phyloP scores from a whole-genome alignment of 1,284 basidiomycete species.

The Ganoderma resinaceum region DNA sequence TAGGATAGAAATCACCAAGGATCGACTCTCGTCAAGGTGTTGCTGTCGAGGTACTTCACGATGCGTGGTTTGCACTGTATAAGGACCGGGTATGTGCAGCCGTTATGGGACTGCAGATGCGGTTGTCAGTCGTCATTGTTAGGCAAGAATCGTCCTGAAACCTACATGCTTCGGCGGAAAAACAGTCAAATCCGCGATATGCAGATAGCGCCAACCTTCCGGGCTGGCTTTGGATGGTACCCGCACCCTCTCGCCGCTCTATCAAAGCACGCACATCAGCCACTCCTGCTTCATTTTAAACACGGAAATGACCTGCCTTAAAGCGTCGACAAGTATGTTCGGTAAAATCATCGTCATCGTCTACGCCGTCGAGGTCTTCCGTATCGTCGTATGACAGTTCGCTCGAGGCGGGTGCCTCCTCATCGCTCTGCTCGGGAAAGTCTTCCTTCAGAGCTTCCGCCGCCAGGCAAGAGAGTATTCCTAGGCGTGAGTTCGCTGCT shows the following conservation, averaged over 20 bases:
- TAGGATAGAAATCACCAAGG: conserved; percentile 9
- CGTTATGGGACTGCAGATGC: not conserved
- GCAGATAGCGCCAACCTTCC: conserved; percentile 5
- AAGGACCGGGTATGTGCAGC: conserved; percentile 17
- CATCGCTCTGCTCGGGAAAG: not conserved
- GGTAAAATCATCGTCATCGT: not conserved
- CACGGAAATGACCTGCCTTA: not conserved
- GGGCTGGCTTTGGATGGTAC: not conserved
- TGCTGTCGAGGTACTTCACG: conserved; percentile 14
- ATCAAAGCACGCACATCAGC: not conserved
- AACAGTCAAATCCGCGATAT: conserved; percentile 13
- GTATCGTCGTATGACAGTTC: conserved; percentile 7
- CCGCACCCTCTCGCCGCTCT: conserved; percentile 16
- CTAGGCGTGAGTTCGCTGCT: not conserved
- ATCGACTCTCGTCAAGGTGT: not conserved
- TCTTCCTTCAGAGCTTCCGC: conserved; percentile 8
- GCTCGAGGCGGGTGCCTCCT: not conserved
- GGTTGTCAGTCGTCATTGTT: not conserved
- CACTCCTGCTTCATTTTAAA: too few species aligned
- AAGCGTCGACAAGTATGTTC: conserved; percentile 3
- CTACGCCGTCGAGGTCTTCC: not conserved
- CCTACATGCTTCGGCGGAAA: conserved; percentile 15
- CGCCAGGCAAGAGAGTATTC: conserved; percentile 12
- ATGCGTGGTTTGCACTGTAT: conserved; percentile 12
- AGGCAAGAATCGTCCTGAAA: not conserved